Percentiles rank a stretch among this genome's conserved stretches.
phyloP scores from a whole-genome alignment of 371 early-diverging fungal species.

The Blakeslea trispora region DNA sequence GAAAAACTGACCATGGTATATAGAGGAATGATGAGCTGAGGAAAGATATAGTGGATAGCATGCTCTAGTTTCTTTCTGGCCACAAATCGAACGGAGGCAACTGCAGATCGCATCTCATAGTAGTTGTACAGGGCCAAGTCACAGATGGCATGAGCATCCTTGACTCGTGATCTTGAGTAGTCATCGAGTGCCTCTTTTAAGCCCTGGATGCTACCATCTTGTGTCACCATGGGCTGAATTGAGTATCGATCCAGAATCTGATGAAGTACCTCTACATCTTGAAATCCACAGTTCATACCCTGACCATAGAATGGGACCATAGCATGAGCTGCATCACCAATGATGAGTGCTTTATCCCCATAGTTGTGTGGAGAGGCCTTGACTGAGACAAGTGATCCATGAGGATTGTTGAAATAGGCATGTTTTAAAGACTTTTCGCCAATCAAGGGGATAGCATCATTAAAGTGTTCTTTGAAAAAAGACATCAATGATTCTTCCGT shows the following conservation, averaged over 20 bases:
- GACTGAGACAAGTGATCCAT: slow-evolving; percentile 82
- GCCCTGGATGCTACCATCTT: slow-evolving; percentile 17
- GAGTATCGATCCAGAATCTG: slow-evolving; percentile 61
- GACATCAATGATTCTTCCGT: slow-evolving; percentile 64
- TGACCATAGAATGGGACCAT: slow-evolving; percentile 98
- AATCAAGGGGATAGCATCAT: slow-evolving; percentile 82
- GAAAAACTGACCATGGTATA: slow-evolving; percentile 97
- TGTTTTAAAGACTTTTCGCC: slow-evolving; percentile 67
- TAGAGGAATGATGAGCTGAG: slow-evolving; percentile 78
- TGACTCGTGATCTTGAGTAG: slow-evolving; percentile 73
- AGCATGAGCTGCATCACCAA: slow-evolving; percentile 97
- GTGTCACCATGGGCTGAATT: slow-evolving; percentile 32
- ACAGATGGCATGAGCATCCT: slow-evolving; percentile 90
- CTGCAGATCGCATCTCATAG: slow-evolving; percentile 90
- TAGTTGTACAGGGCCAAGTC: slow-evolving; percentile 95
- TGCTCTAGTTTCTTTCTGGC: slow-evolving; percentile 80
- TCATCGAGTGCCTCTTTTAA: slow-evolving; percentile 65
- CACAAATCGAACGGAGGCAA: slow-evolving; percentile 71
- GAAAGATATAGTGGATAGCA: slow-evolving; percentile 71
- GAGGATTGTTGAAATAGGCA: slow-evolving; percentile 84
- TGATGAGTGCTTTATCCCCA: slow-evolving; percentile 71
- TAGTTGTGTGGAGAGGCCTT: slow-evolving; percentile 90
- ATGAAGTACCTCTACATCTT: slow-evolving; percentile 85
- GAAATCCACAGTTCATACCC: slow-evolving; percentile 98
- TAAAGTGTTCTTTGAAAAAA: slow-evolving; percentile 82